These are phyloP conservation scores for Dacryopinax primogenitus DNA, from an alignment of 768 basidiomycete species.

Conservation along the genomic window DNA sequence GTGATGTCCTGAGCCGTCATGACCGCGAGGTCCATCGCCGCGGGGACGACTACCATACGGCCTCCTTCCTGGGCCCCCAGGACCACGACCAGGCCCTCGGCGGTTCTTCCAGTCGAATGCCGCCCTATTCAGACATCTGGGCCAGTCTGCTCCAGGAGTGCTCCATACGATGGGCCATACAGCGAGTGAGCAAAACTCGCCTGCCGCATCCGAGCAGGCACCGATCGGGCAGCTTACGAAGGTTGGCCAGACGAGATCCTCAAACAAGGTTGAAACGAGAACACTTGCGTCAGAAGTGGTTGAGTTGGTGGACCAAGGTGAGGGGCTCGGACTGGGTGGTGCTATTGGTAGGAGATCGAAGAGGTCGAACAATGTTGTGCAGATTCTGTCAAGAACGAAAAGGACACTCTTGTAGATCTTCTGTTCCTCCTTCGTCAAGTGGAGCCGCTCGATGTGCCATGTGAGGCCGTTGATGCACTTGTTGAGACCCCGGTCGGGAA, in stretches of 20 bases:
- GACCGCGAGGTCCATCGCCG: neutral
- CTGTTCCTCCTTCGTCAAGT: neutral
- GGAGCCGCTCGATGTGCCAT: neutral
- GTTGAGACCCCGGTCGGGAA: neutral
- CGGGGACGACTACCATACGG: neutral
- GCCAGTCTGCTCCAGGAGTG: neutral
- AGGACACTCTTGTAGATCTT: neutral
- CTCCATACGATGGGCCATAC: neutral
- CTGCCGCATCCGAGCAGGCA: neutral
- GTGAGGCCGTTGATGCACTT: neutral
- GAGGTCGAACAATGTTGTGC: neutral
- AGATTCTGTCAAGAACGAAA: neutral
- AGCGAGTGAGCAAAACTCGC: neutral
- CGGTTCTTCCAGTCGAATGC: neutral
- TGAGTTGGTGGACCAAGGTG: neutral
- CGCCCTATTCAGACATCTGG: neutral
- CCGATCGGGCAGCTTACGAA: neutral
- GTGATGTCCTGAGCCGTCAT: neutral
- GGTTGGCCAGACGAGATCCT: neutral
- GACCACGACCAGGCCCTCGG: neutral
- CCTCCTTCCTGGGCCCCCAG: neutral
- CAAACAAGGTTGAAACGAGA: neutral
- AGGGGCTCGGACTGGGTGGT: neutral
- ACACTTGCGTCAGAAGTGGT: neutral
- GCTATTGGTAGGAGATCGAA: neutral